Evolutionary conservation across 164 flowering plant genomes (phyloP).

Genomic region (Umbellularia californica): DNA sequence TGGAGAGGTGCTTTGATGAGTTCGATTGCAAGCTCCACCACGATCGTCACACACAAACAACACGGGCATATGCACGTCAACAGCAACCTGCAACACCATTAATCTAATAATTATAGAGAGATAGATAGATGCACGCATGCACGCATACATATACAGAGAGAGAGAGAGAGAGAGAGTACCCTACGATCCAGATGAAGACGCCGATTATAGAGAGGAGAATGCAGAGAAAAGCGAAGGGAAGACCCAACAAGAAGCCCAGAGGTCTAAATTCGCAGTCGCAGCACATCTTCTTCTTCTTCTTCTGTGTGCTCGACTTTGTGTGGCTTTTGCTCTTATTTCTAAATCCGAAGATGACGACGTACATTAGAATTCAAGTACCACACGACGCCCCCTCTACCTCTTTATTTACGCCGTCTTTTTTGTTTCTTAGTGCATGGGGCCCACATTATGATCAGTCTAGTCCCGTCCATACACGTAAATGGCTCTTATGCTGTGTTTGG

Average conservation of each 20-base stretch:
- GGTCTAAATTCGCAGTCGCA: slow-evolving; percentile 63
- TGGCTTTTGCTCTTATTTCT: too few species aligned
- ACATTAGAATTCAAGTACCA: too few species aligned
- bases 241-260: slow-evolving; percentile 67
- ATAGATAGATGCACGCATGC: neutral
- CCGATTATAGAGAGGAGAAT: slow-evolving; percentile 68
- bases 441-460: too few species aligned
- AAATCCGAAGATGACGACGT: too few species aligned
- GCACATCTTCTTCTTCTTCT: slow-evolving; percentile 16
- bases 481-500: too few species aligned
- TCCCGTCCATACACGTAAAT: too few species aligned
- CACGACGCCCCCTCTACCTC: too few species aligned
- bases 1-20: slow-evolving; percentile 82
- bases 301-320: neutral
- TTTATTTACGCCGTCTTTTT: too few species aligned
- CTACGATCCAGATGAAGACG: slow-evolving; percentile 70
- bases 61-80: slow-evolving; percentile 82
- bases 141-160: neutral
- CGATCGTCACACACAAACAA: slow-evolving; percentile 78
- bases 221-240: slow-evolving; percentile 74
- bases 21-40: slow-evolving; percentile 72
- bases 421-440: too few species aligned
- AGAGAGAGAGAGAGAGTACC: slow-evolving; percentile 30
- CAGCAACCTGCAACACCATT: slow-evolving; percentile 39
- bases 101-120: too few species aligned